Percentiles rank a stretch among this genome's conserved stretches.
Evolutionary conservation across 495 filamentous ascomycete genomes (phyloP).

Genomic region (Talaromyces liani): DNA sequence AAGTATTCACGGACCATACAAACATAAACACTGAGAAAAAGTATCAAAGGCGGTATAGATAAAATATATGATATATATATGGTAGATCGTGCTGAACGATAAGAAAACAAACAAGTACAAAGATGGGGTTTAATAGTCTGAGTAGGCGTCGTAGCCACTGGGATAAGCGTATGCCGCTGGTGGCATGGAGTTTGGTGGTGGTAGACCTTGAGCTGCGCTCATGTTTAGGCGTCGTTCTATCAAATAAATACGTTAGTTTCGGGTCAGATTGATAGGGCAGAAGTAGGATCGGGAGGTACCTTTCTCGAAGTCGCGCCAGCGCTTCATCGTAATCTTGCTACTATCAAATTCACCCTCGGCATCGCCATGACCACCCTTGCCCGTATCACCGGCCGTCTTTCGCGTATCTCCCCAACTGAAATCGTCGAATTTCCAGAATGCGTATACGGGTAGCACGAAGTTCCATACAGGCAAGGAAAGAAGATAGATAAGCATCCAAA

Average conservation of each 20-base stretch:
- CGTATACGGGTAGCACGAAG: slow-evolving; percentile 87
- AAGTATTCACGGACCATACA: background rate
- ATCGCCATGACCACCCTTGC: slow-evolving; percentile 68
- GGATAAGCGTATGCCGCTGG: slow-evolving; percentile 17
- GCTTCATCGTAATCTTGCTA: slow-evolving; percentile 96
- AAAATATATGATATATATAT: background rate
- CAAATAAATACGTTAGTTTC: no score
- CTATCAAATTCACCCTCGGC: slow-evolving; percentile 96
- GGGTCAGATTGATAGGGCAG: no score
- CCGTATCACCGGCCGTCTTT: slow-evolving; percentile 84
- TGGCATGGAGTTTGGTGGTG: slow-evolving; percentile 12
- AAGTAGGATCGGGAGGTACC: no score
- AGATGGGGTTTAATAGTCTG: slow-evolving; percentile 19
- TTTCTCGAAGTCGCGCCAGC: slow-evolving; percentile 95
- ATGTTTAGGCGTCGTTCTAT: slow-evolving; percentile 8
- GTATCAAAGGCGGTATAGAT: background rate
- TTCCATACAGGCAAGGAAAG: slow-evolving; percentile 96
- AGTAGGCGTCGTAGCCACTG: slow-evolving; percentile 21
- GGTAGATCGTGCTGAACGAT: background rate
- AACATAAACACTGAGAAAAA: background rate
- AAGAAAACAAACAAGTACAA: background rate
- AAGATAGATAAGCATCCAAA: slow-evolving; percentile 97
- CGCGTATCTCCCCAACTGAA: slow-evolving; percentile 99
- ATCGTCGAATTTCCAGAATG: slow-evolving; percentile 99
- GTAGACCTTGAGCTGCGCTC: slow-evolving; percentile 2